These are phyloP conservation scores for Colletotrichum lentis DNA, from an alignment of 2,329 filamentous ascomycete species.

Conservation along the genomic window DNA sequence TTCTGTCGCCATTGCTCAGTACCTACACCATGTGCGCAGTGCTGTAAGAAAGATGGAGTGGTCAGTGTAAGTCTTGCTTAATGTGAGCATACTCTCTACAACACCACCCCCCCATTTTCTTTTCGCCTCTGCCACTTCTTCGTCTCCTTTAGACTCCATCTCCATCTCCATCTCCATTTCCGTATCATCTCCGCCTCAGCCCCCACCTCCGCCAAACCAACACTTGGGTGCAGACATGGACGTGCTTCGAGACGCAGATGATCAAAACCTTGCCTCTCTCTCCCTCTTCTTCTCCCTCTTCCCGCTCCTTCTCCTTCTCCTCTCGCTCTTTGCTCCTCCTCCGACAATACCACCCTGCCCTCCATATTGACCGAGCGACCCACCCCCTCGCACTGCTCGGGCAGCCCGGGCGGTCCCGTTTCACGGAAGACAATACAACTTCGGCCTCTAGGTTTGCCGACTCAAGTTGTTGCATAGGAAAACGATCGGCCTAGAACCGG, in stretches of 20 bases:
- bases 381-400: neutral
- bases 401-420: neutral
- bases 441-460: neutral
- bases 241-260: neutral
- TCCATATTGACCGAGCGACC: neutral
- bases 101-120: neutral
- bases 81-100: too few species aligned
- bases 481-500: neutral
- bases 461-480: too few species aligned
- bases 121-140: neutral
- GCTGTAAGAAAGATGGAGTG: too few species aligned
- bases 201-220: neutral
- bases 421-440: neutral
- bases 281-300: too few species aligned
- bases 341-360: too few species aligned
- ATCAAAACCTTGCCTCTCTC: neutral
- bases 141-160: too few species aligned
- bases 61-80: too few species aligned
- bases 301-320: too few species aligned
- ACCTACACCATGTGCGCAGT: too few species aligned
- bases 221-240: constrained; percentile 41
- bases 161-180: neutral
- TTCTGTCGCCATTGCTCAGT: too few species aligned
- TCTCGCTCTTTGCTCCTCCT: too few species aligned
- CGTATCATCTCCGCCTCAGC: neutral